Base-by-base conservation (phyloP, 805 yeast species). In the Millerozyma acaciae region DNA sequence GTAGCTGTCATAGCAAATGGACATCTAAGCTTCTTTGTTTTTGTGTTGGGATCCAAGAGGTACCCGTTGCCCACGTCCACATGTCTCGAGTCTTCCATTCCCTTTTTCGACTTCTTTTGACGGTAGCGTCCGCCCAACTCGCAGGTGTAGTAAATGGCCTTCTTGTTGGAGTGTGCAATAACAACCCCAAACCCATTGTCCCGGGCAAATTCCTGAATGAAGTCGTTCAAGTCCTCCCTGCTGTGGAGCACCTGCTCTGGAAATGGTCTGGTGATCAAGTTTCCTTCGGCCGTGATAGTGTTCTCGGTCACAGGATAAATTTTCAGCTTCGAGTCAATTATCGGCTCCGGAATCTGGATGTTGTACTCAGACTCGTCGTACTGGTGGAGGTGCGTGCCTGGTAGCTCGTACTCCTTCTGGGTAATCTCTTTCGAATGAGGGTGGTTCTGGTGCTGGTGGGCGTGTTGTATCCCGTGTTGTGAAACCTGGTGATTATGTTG, bases 1-100 rank as follows among this genome's bases (percentile, higher is more conserved):
- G 66, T 63, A 18, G 80, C 79, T 26, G 76, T 73, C 75, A 75
- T 73, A n/a, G 76, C 61, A 50, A 73, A 75, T 16, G 78, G 79
- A 51, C 80, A 75, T 43, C 65, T 67, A 38, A 73, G 66, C 47
- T 74, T 74, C 46, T 74, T 74, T 8, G 78, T 68, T 38, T 65
- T 65, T 26, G 70, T 62, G 34, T 53, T 62, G 8, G 65, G 62
- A 40, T 65, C 71, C 34, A 64, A 39, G 29, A 61, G 48, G 39
- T 60, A 65, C 3, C 56, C 62, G 32, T 55, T 55, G 14, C 58
- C 63, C 12, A 50, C 45, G 20, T 51, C 61, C 12, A 51, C 54
- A 25, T 48, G 53, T 25, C 42, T 39, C 3, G 45, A 50, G 32
- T 40, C 49, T 31, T 42, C 50, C 23, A 35, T 46, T 17, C 48